Percentiles rank a stretch among this genome's conserved stretches.
Evolutionary conservation across 192 early-diverging fungal species (phyloP).

Genomic region (Podila epicladia): DNA sequence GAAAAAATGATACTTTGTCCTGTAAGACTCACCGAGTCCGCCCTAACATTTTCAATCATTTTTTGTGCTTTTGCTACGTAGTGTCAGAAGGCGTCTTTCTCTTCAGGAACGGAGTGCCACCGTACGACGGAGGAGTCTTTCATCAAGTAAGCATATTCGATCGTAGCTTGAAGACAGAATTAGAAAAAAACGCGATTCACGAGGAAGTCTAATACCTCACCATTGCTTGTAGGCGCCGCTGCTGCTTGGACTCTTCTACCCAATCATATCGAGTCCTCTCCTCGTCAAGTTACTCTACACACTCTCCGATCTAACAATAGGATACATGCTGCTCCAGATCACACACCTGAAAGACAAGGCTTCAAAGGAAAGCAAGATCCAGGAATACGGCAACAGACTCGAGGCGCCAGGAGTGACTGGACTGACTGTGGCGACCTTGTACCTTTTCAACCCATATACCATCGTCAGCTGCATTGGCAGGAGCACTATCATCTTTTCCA

Average conservation of each 20-base stretch:
- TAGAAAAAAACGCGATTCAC: background rate
- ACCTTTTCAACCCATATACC: conserved; percentile 88
- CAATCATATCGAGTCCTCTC: conserved; percentile 63
- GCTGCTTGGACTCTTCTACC: conserved; percentile 76
- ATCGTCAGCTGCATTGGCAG: conserved; percentile 78
- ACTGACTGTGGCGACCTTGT: conserved; percentile 47
- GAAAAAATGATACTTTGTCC: background rate
- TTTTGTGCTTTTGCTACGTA: conserved; percentile 25
- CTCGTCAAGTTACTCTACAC: conserved; percentile 67
- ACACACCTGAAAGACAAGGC: conserved; percentile 45
- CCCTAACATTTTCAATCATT: background rate
- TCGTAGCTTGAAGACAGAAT: too few species aligned
- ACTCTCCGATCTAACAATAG: conserved; percentile 71
- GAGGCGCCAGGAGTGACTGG: conserved; percentile 34
- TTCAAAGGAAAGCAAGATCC: conserved; percentile 23
- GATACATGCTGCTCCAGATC: conserved; percentile 67
- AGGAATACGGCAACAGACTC: conserved; percentile 14
- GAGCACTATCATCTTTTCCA: conserved; percentile 81
- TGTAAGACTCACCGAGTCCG: background rate
- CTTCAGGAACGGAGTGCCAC: conserved; percentile 74
- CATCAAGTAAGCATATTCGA: conserved; percentile 80
- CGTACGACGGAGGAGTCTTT: conserved; percentile 89
- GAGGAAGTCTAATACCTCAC: background rate
- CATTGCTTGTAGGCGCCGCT: conserved; percentile 67
- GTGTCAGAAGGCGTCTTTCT: conserved; percentile 90